Percentiles rank a stretch among this genome's conserved stretches.
phyloP scores from a whole-genome alignment of 2,329 filamentous ascomycete species.

The Zymoseptoria crescenta region DNA sequence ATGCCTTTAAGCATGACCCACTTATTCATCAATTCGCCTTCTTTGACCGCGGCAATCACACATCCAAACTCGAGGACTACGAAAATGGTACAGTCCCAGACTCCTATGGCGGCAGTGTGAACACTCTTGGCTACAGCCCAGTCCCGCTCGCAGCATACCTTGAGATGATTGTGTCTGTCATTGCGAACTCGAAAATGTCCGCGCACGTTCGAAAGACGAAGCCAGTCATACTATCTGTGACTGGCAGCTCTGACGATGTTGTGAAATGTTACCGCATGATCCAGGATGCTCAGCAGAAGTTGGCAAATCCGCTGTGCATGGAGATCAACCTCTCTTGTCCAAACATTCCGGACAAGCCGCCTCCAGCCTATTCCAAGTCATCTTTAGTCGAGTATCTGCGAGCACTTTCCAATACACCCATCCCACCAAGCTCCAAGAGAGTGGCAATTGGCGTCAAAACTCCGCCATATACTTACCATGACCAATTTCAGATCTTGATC shows the following conservation, averaged over 20 bases:
- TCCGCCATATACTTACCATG: constrained; percentile 65
- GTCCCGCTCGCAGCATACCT: constrained; percentile 54
- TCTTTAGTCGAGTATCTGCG: constrained; percentile 50
- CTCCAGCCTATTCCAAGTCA: constrained; percentile 57
- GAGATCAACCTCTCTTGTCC: constrained; percentile 75
- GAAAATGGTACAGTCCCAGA: constrained; percentile 26
- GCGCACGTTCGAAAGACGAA: constrained; percentile 35
- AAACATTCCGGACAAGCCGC: constrained; percentile 61
- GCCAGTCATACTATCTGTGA: constrained; percentile 63
- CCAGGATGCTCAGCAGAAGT: constrained; percentile 26
- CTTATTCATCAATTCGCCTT: constrained; percentile 58
- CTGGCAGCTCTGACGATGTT: constrained; percentile 54
- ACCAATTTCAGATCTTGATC: constrained; percentile 54
- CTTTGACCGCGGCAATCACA: constrained; percentile 45
- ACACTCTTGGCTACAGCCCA: constrained; percentile 69
- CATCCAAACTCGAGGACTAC: constrained; percentile 12
- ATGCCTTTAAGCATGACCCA: constrained; percentile 57
- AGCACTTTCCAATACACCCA: constrained; percentile 29
- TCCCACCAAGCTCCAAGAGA: constrained; percentile 1
- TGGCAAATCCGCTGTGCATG: constrained; percentile 51
- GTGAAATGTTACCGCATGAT: constrained; percentile 49
- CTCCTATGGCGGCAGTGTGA: constrained; percentile 39
- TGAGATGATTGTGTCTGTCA: constrained; percentile 36
- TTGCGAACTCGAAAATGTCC: constrained; percentile 14
- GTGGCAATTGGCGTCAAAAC: constrained; percentile 61